A percentile compares a stretch with the other conserved stretches of the same genome.
Conservation (phyloP, 441 rosid genomes). For the Adansonia madagascariensis region DNA sequence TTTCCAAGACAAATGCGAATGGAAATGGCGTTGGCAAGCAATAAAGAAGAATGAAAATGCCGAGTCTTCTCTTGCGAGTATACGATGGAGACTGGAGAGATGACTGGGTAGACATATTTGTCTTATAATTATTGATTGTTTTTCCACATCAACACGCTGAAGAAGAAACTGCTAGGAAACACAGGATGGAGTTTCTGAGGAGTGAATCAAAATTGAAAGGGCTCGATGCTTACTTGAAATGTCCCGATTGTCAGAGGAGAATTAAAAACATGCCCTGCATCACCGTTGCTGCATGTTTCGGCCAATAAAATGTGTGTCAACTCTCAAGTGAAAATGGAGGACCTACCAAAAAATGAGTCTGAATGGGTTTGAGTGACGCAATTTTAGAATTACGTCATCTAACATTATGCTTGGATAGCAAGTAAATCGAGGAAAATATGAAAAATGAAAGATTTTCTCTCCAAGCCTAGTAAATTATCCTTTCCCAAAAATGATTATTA, state of each 20-base stretch:
- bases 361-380: background rate
- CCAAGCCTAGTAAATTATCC: too few species aligned
- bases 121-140: background rate
- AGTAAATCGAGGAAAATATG: background rate
- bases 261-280: background rate
- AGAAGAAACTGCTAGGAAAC: slow-evolving; percentile 25
- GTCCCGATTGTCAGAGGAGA: background rate
- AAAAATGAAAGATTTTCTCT: background rate
- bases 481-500: too few species aligned
- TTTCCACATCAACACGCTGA: slow-evolving; percentile 46
- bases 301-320: background rate
- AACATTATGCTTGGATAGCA: background rate
- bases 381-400: background rate
- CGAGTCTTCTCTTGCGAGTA: slow-evolving; percentile 19
- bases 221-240: background rate
- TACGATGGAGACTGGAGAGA: slow-evolving; percentile 26
- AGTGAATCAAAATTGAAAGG: too few species aligned
- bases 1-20: slow-evolving; percentile 26
- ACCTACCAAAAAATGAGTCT: background rate
- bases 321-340: background rate
- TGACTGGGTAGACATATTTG: slow-evolving; percentile 23
- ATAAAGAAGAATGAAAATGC: background rate
- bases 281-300: background rate
- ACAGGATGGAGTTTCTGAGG: too few species aligned
- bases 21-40: background rate